These are phyloP conservation scores for rapeseed (Brassica napus) DNA, from an alignment of 345 rosid genomes.

Conservation along the genomic window DNA sequence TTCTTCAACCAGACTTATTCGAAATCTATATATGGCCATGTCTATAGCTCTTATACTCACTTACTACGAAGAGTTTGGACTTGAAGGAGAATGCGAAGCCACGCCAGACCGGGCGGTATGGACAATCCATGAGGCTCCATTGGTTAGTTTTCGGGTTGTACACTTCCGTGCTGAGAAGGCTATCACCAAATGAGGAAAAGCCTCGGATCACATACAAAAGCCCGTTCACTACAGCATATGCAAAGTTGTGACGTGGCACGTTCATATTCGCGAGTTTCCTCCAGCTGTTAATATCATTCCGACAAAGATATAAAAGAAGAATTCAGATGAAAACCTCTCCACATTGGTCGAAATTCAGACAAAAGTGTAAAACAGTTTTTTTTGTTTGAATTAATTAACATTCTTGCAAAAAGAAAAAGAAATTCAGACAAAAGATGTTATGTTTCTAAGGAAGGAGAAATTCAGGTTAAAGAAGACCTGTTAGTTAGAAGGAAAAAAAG, in stretches of 20 bases:
- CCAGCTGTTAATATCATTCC: slow-evolving; percentile 54
- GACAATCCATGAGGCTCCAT: neutral
- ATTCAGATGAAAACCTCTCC: neutral
- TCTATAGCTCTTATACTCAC: neutral
- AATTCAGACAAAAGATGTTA: too few species aligned
- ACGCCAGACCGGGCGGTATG: neutral
- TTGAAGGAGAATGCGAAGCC: neutral
- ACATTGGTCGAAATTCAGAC: neutral
- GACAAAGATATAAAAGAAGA: neutral
- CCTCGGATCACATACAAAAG: neutral
- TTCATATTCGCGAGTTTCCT: slow-evolving; percentile 72
- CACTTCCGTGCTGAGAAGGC: neutral
- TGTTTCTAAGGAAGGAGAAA: too few species aligned
- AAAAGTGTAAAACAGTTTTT: neutral
- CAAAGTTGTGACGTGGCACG: slow-evolving; percentile 78
- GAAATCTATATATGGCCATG: neutral
- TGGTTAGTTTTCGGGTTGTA: neutral
- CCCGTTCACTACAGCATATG: slow-evolving; percentile 34
- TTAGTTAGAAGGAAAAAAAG: too few species aligned
- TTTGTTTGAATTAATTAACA: too few species aligned
- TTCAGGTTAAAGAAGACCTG: too few species aligned
- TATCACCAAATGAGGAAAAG: neutral
- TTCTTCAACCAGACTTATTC: slow-evolving; percentile 23
- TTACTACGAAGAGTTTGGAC: neutral
- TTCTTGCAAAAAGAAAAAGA: too few species aligned